Evolutionary conservation across 148 eudicot genomes (phyloP).

Genomic region (Cornus suecica): DNA sequence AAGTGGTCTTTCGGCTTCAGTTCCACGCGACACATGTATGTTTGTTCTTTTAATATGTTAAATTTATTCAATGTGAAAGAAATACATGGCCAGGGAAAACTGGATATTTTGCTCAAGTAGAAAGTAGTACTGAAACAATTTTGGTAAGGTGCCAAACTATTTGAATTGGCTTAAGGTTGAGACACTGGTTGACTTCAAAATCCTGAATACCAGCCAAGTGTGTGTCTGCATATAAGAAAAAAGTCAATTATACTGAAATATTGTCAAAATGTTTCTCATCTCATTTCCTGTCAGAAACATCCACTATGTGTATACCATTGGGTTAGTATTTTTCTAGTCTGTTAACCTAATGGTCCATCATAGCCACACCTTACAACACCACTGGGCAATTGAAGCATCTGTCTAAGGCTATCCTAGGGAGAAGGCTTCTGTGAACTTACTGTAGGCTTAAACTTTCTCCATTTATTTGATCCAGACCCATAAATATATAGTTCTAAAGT

Average conservation of each 20-base stretch:
- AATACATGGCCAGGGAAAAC: too few species aligned
- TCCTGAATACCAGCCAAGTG: neutral
- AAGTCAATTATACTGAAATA: too few species aligned
- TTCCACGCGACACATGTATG: slow-evolving; percentile 97
- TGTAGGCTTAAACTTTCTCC: too few species aligned
- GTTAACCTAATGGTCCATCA: neutral
- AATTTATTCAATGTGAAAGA: neutral
- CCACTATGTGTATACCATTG: neutral
- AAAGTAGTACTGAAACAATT: too few species aligned
- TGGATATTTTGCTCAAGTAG: too few species aligned
- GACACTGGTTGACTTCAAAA: neutral
- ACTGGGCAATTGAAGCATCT: too few species aligned
- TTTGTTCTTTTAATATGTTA: slow-evolving; percentile 10
- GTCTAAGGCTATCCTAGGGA: too few species aligned
- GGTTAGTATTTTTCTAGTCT: neutral
- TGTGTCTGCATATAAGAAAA: neutral
- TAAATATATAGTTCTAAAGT: too few species aligned
- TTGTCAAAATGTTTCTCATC: neutral
- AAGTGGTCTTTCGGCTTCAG: slow-evolving; percentile 94
- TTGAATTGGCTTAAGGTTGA: neutral
- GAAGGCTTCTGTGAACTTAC: too few species aligned
- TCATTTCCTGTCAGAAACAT: neutral
- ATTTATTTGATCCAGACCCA: too few species aligned
- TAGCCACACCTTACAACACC: too few species aligned
- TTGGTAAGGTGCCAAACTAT: too few species aligned